Conservation (phyloP, 83 land plant genomes). For the Picea abies region DNA sequence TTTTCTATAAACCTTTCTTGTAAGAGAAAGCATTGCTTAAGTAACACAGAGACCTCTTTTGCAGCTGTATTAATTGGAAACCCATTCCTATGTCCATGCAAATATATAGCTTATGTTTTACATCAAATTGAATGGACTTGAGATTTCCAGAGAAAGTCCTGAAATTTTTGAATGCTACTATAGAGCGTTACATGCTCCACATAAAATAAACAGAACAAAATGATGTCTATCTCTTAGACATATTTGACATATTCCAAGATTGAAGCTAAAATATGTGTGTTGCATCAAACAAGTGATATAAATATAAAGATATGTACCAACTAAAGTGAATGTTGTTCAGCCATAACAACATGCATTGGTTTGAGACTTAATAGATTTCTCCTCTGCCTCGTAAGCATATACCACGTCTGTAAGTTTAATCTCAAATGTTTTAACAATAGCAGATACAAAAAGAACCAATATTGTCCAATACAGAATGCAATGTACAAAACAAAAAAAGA, state of each 20-base stretch:
- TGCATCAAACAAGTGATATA: background rate
- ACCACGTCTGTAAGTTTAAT: background rate
- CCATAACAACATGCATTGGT: background rate
- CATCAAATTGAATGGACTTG: background rate
- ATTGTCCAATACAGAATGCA: background rate
- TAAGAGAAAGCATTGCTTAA: background rate
- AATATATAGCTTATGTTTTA: background rate
- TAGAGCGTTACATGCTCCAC: background rate
- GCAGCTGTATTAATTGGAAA: background rate
- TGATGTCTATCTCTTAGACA: background rate
- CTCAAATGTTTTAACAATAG: background rate
- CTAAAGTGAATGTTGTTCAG: background rate
- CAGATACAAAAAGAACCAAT: background rate
- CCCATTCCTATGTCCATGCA: too few relatives aligned
- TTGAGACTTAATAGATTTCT: slow-evolving; percentile 3
- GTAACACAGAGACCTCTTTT: background rate
- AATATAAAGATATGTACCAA: background rate
- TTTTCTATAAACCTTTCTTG: background rate
- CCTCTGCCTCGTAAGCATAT: background rate
- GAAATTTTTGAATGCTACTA: background rate
- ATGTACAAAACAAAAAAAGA: background rate
- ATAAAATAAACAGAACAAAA: background rate
- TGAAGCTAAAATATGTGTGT: background rate
- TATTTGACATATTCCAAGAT: slow-evolving; percentile 1
- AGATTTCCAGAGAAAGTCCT: background rate